These are phyloP conservation scores for Aspergillus sp. DNA, from an alignment of 2,329 filamentous ascomycete species.

Conservation along the genomic window DNA sequence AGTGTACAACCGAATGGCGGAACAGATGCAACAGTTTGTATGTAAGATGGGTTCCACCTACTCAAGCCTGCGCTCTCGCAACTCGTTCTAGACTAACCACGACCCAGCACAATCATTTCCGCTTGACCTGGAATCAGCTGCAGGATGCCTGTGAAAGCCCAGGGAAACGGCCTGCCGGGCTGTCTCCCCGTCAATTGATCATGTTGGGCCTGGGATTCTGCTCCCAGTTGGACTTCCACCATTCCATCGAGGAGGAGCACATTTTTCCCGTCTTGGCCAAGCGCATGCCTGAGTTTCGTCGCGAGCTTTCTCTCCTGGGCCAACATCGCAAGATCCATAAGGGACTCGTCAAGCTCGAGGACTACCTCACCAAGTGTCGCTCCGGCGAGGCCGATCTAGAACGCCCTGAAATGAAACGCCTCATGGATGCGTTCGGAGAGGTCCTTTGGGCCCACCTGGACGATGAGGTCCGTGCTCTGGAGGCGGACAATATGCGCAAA, in stretches of 20 bases:
- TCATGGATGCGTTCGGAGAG: slow-evolving; percentile 75
- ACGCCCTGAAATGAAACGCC: slow-evolving; percentile 59
- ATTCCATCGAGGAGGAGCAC: slow-evolving; percentile 77
- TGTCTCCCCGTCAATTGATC: slow-evolving; percentile 70
- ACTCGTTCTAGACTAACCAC: slow-evolving; percentile 12
- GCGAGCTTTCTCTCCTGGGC: slow-evolving; percentile 63
- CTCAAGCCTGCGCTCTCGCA: background rate
- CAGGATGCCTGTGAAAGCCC: slow-evolving; percentile 62
- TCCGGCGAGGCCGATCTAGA: slow-evolving; percentile 61
- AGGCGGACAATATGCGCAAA: slow-evolving; percentile 82
- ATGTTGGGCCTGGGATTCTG: slow-evolving; percentile 67
- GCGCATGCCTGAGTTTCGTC: slow-evolving; percentile 75
- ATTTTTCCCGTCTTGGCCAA: slow-evolving; percentile 75
- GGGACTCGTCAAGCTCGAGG: slow-evolving; percentile 67
- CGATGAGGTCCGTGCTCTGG: slow-evolving; percentile 74
- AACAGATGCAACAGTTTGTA: slow-evolving; percentile 73
- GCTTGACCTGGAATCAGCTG: slow-evolving; percentile 68
- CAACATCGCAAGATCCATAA: slow-evolving; percentile 79
- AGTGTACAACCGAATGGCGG: slow-evolving; percentile 70
- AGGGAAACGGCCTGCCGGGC: slow-evolving; percentile 56
- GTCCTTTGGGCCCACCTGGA: slow-evolving; percentile 83
- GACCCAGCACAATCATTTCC: slow-evolving; percentile 71
- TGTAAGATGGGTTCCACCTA: slow-evolving; percentile 22
- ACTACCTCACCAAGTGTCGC: slow-evolving; percentile 63
- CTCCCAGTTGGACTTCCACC: slow-evolving; percentile 70